These are phyloP conservation scores for Pulveroboletus ravenelii DNA, from an alignment of 768 basidiomycete genomes.

Conservation along the genomic window DNA sequence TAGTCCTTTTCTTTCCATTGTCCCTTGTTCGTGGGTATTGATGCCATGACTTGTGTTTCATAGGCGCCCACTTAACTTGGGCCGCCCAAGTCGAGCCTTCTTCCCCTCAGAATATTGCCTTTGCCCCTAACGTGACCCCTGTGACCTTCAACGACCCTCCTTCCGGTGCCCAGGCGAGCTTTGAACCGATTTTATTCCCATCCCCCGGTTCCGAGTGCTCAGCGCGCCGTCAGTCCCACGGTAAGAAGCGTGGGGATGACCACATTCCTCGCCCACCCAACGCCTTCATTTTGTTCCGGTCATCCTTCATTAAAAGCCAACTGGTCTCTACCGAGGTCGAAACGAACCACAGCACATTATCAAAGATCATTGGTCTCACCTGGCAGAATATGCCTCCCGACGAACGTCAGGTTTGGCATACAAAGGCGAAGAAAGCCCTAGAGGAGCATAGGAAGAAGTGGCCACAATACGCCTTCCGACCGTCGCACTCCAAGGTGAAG, in stretches of 20 bases:
- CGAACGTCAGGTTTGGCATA: constrained; percentile 76
- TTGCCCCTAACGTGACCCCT: constrained; percentile 56
- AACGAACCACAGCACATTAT: constrained; percentile 78
- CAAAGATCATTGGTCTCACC: constrained; percentile 79
- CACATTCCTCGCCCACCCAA: constrained; percentile 84
- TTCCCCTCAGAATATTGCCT: constrained; percentile 42
- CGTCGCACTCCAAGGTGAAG: constrained; percentile 41
- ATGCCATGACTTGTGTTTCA: constrained; percentile 12
- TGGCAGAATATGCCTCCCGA: constrained; percentile 75
- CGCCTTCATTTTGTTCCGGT: constrained; percentile 84
- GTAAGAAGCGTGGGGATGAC: constrained; percentile 66
- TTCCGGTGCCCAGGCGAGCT: constrained; percentile 31
- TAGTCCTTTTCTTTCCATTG: background rate
- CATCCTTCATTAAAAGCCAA: constrained; percentile 74
- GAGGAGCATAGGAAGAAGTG: constrained; percentile 69
- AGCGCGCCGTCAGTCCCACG: constrained; percentile 48
- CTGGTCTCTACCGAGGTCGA: constrained; percentile 75
- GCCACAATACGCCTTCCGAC: constrained; percentile 73
- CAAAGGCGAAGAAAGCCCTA: constrained; percentile 65
- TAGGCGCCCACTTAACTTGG: constrained; percentile 46
- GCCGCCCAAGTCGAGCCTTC: constrained; percentile 39
- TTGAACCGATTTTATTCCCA: constrained; percentile 57
- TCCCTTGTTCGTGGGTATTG: constrained; percentile 3
- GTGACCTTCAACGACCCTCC: constrained; percentile 51
- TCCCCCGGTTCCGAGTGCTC: constrained; percentile 33